Evolutionary conservation across 2,329 filamentous ascomycete genomes (phyloP).

Genomic region (Alternaria tenuissima): DNA sequence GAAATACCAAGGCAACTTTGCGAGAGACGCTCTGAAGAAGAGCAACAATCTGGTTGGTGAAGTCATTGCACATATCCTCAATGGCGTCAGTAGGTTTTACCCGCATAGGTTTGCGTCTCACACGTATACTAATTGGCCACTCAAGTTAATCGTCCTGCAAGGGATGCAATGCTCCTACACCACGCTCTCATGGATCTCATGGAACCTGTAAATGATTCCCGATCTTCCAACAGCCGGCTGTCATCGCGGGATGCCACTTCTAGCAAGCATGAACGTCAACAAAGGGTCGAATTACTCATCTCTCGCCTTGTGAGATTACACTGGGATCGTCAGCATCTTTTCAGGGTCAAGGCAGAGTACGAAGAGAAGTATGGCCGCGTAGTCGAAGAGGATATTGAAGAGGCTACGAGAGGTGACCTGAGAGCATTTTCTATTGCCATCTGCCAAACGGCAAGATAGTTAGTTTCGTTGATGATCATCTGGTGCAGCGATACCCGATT

Average conservation of each 20-base stretch:
- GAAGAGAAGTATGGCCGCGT: conserved; percentile 76
- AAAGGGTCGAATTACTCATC: conserved; percentile 86
- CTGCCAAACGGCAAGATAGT: conserved; percentile 40
- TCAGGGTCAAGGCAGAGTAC: conserved; percentile 81
- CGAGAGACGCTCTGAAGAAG: conserved; percentile 84
- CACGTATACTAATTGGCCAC: neutral
- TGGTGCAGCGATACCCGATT: neutral
- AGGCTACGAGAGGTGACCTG: conserved; percentile 79
- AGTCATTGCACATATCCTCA: conserved; percentile 91
- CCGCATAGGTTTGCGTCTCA: too few relatives aligned
- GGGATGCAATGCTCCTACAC: conserved; percentile 88
- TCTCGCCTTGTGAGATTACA: conserved; percentile 87
- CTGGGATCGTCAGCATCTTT: conserved; percentile 87
- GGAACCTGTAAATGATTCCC: conserved; percentile 42
- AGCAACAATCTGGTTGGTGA: conserved; percentile 94
- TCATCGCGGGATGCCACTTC: conserved; percentile 34
- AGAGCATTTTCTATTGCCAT: conserved; percentile 77
- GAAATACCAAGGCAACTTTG: conserved; percentile 80
- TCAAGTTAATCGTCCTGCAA: conserved; percentile 83
- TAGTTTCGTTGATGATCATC: neutral
- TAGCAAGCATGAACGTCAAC: conserved; percentile 54
- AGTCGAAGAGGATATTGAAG: conserved; percentile 79
- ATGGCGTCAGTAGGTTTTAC: conserved; percentile 71
- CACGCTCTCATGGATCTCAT: conserved; percentile 76
- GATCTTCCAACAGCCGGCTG: conserved; percentile 25